phyloP scores from a whole-genome alignment of 371 early-diverging fungal genomes.

The Mucor racemosus region DNA sequence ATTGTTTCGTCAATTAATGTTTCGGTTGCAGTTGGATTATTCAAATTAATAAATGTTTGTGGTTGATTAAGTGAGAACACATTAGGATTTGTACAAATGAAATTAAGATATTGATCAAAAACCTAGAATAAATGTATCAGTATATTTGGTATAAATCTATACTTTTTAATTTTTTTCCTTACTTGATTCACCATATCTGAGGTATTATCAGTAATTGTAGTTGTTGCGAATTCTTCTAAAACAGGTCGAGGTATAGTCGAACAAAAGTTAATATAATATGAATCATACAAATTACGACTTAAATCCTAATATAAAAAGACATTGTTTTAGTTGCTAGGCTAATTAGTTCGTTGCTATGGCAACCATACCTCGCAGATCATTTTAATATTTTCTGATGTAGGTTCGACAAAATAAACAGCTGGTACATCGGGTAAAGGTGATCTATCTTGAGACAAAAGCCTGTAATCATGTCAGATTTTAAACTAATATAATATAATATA shows the following conservation, averaged over 20 bases:
- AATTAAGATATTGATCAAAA: conserved; percentile 97
- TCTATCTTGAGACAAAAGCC: conserved; percentile 79
- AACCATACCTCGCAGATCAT: conserved; percentile 73
- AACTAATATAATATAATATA: no score
- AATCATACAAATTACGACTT: conserved; percentile 88
- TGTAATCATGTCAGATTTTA: conserved; percentile 21
- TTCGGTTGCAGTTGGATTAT: conserved; percentile 83
- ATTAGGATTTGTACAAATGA: conserved; percentile 89
- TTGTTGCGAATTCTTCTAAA: conserved; percentile 93
- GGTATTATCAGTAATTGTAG: conserved; percentile 72
- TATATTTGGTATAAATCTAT: no score
- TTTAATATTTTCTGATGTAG: conserved; percentile 84
- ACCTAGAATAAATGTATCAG: conserved; percentile 51
- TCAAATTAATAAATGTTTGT: conserved; percentile 79
- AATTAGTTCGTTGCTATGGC: background rate
- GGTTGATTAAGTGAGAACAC: conserved; percentile 94
- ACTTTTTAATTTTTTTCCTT: background rate
- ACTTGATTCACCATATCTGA: conserved; percentile 82
- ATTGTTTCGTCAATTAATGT: conserved; percentile 76
- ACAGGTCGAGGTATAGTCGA: conserved; percentile 86
- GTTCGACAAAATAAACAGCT: conserved; percentile 97
- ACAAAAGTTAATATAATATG: conserved; percentile 95
- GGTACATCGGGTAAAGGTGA: conserved; percentile 95
- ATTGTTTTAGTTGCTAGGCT: background rate
- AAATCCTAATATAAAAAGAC: conserved; percentile 72